Percentiles rank a stretch among this genome's conserved stretches.
phyloP scores from a whole-genome alignment of 2,329 filamentous ascomycete species.

The Aspergillus novofumigatus region DNA sequence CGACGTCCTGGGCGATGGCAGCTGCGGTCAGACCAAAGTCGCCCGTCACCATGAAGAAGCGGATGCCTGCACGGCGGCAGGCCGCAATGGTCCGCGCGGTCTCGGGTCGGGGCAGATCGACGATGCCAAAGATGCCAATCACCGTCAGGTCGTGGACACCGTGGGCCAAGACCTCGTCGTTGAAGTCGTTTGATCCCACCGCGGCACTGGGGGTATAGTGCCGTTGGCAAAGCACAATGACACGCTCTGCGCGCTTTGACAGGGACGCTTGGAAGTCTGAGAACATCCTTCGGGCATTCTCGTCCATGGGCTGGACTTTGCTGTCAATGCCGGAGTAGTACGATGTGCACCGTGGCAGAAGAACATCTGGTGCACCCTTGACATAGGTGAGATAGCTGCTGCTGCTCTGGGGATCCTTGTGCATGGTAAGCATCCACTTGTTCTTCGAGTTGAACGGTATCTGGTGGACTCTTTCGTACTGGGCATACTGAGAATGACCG shows the following conservation, averaged over 20 bases:
- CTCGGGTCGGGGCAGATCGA: conserved; percentile 38
- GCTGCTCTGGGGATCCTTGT: conserved; percentile 31
- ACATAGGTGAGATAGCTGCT: conserved; percentile 45
- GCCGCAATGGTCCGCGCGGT: conserved; percentile 31
- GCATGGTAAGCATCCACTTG: conserved; percentile 71
- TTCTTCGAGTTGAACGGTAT: conserved; percentile 79
- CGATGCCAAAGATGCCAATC: conserved; percentile 50
- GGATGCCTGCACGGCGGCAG: conserved; percentile 35
- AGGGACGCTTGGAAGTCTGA: conserved; percentile 63
- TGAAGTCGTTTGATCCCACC: conserved; percentile 47
- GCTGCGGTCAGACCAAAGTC: conserved; percentile 40
- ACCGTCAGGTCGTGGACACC: conserved; percentile 45
- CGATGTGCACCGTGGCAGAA: conserved; percentile 60
- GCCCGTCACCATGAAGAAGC: conserved; percentile 44
- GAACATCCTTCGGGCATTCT: conserved; percentile 45
- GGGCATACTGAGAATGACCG: conserved; percentile 49
- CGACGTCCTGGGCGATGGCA: conserved; percentile 41
- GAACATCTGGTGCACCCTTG: conserved; percentile 73
- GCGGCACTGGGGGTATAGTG: conserved; percentile 43
- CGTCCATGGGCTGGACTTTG: conserved; percentile 49
- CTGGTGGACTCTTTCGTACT: conserved; percentile 64
- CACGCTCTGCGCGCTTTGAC: conserved; percentile 66
- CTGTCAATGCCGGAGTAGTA: conserved; percentile 57
- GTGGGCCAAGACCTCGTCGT: conserved; percentile 44
- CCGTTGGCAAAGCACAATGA: conserved; percentile 64